A percentile compares a stretch with the other conserved stretches of the same genome.
Conservation (phyloP, 345 rosid species). For the Acer saccharum region DNA sequence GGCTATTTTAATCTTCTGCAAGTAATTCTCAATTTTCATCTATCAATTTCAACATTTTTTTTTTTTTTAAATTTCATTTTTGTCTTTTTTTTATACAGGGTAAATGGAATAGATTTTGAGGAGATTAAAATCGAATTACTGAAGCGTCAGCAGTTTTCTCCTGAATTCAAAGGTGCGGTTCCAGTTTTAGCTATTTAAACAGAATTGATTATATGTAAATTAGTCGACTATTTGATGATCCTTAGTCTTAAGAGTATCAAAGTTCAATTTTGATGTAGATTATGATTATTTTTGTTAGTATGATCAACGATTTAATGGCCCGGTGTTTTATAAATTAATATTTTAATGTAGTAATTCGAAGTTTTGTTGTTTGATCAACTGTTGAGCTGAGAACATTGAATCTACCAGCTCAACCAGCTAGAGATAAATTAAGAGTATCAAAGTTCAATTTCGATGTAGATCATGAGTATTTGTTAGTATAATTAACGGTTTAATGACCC, state of each 20-base stretch:
- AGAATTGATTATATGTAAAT: too few species aligned
- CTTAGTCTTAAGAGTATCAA: background rate
- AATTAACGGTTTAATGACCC: background rate
- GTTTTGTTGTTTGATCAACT: background rate
- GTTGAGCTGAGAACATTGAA: background rate
- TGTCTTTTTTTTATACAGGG: slow-evolving; percentile 31
- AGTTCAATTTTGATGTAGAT: background rate
- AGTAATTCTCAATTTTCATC: slow-evolving; percentile 37
- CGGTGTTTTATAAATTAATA: background rate
- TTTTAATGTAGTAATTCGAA: background rate
- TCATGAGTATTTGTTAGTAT: background rate
- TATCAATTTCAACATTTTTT: background rate
- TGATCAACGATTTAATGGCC: background rate
- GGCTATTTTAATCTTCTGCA: slow-evolving; percentile 85
- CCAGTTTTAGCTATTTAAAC: too few species aligned
- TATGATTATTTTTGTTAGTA: background rate
- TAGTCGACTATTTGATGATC: too few species aligned
- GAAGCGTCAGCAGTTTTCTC: slow-evolving; percentile 58
- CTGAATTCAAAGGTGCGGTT: slow-evolving; percentile 63
- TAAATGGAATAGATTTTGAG: slow-evolving; percentile 73
- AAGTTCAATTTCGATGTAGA: background rate
- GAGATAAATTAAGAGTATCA: background rate
- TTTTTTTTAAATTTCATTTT: background rate
- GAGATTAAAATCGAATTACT: slow-evolving; percentile 56
- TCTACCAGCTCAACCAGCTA: background rate